These are phyloP conservation scores for Candida insectalens DNA, from an alignment of 805 yeast genomes.

Conservation along the genomic window DNA sequence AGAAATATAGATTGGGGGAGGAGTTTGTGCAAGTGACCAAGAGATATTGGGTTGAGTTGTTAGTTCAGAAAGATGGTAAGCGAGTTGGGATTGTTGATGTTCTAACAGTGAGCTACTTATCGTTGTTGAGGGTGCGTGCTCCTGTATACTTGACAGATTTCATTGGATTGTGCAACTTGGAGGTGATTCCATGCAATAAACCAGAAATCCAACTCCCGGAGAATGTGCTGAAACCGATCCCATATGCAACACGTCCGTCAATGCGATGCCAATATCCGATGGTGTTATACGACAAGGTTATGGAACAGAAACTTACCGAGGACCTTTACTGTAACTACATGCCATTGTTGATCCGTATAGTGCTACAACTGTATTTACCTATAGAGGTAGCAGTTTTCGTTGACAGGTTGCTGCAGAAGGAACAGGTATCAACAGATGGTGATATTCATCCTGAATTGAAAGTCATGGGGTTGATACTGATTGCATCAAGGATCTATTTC, in stretches of 20 bases:
- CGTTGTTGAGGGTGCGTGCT: slow-evolving; percentile 34
- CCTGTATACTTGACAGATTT: slow-evolving; percentile 46
- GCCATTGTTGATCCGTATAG: slow-evolving; percentile 31
- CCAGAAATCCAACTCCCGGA: slow-evolving; percentile 11
- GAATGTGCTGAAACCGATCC: slow-evolving; percentile 2
- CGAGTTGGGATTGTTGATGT: slow-evolving; percentile 18
- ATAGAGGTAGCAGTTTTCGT: slow-evolving; percentile 35
- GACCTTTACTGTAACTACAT: no score
- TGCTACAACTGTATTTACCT: slow-evolving; percentile 38
- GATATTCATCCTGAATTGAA: slow-evolving; percentile 29
- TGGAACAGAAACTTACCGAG: no score
- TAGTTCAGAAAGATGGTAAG: slow-evolving; percentile 20
- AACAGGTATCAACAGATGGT: slow-evolving; percentile 5
- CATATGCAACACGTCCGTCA: no score
- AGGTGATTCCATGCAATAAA: slow-evolving; percentile 34
- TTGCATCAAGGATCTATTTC: slow-evolving; percentile 26
- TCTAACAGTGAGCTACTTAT: slow-evolving; percentile 37
- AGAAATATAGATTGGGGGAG: slow-evolving; percentile 13
- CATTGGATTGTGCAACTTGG: slow-evolving; percentile 29
- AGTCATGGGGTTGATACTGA: slow-evolving; percentile 24
- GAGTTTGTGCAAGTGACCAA: slow-evolving; percentile 23
- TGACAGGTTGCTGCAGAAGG: slow-evolving; percentile 10
- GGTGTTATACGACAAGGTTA: no score
- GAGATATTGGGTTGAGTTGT: slow-evolving; percentile 14
- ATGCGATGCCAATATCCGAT: no score